phyloP scores from a whole-genome alignment of 345 rosid genomes.

The Garcia nutans region DNA sequence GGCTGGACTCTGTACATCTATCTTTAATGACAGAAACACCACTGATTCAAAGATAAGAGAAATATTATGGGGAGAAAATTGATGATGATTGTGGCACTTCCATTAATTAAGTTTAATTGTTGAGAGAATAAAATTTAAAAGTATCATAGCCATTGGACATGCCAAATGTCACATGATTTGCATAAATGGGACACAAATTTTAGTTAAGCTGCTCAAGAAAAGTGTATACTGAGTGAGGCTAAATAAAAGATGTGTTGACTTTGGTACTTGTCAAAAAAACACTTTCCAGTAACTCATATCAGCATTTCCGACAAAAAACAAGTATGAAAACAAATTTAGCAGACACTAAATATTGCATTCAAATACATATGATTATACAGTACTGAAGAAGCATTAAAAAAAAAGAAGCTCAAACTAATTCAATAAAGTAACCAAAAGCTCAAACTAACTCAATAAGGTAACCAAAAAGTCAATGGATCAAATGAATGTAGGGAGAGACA shows the following conservation, averaged over 20 bases:
- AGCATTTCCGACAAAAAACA: not conserved
- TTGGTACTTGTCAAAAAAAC: too few relatives aligned
- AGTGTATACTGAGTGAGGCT: not conserved
- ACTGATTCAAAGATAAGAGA: not conserved
- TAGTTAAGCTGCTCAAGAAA: not conserved
- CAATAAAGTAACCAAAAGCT: not conserved
- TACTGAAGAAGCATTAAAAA: not conserved
- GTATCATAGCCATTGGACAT: not conserved
- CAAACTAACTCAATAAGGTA: not conserved
- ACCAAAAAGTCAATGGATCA: not conserved
- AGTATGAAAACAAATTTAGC: not conserved
- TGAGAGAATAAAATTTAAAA: not conserved
- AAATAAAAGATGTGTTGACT: not conserved
- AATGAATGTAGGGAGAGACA: not conserved
- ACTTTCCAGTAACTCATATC: not conserved
- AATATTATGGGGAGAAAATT: not conserved
- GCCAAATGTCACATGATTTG: too few relatives aligned
- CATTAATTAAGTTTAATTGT: not conserved
- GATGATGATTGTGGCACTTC: not conserved
- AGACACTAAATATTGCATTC: not conserved
- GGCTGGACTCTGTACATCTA: not conserved
- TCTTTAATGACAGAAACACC: not conserved
- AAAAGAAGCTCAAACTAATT: not conserved
- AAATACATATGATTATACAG: not conserved
- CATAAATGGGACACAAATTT: too few relatives aligned